A percentile compares a stretch with the other conserved stretches of the same genome.
Conservation (phyloP, 73 alveolate species). For the Paramecium primaurelia region DNA sequence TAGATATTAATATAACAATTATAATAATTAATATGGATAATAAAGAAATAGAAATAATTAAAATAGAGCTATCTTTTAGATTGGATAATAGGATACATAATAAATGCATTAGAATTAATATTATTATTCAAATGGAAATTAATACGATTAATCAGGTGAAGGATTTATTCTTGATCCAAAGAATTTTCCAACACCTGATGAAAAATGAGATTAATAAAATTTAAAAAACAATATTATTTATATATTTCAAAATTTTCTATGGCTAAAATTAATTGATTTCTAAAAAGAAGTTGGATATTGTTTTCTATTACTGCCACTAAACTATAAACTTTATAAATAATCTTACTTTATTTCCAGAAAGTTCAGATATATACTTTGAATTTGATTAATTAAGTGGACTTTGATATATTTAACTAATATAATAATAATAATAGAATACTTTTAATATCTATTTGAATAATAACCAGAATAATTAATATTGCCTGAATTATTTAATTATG, state of each 20-base stretch:
- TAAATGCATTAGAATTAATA: neutral
- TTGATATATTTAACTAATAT: neutral
- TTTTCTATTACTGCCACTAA: neutral
- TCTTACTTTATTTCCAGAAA: neutral
- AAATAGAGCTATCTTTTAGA: neutral
- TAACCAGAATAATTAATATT: neutral
- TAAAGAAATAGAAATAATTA: neutral
- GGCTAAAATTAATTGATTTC: neutral
- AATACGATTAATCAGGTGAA: neutral
- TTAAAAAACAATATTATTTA: neutral
- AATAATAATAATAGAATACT: neutral
- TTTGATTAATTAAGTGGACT: neutral
- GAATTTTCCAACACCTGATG: slow-evolving; percentile 25
- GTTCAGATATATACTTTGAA: neutral
- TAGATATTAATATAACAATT: neutral
- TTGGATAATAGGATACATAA: neutral
- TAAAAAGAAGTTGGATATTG: neutral
- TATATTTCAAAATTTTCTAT: neutral
- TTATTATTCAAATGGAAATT: neutral
- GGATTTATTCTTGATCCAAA: slow-evolving; percentile 5
- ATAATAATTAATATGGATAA: neutral
- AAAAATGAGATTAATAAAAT: neutral
- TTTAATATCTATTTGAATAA: neutral
- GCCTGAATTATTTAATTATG: neutral
- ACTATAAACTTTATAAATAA: neutral